A percentile compares a stretch with the other conserved stretches of the same genome.
These are phyloP conservation scores for Cryptococcus depauperatus DNA, from an alignment of 1,284 basidiomycete species.

Conservation along the genomic window DNA sequence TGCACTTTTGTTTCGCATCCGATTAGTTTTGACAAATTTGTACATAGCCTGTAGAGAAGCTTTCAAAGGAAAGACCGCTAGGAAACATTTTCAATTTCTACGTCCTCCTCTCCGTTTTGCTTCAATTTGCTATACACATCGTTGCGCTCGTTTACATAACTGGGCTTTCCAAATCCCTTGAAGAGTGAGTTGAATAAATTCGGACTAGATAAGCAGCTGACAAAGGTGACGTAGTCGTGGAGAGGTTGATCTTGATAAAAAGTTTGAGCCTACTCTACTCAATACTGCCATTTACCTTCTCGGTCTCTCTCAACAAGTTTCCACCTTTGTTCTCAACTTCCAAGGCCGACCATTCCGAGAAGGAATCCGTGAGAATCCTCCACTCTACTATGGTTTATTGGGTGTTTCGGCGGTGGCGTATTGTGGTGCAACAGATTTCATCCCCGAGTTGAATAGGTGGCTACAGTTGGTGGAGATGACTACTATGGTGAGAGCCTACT, in stretches of 20 bases:
- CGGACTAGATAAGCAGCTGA: slow-evolving; percentile 54
- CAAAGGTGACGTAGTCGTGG: slow-evolving; percentile 54
- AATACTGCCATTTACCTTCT: slow-evolving; percentile 93
- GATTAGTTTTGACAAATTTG: neutral
- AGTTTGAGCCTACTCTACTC: slow-evolving; percentile 83
- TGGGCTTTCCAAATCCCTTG: slow-evolving; percentile 62
- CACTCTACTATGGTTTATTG: slow-evolving; percentile 82
- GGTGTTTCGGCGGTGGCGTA: slow-evolving; percentile 82
- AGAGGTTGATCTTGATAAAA: slow-evolving; percentile 80
- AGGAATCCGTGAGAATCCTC: slow-evolving; percentile 84
- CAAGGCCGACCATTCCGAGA: slow-evolving; percentile 95
- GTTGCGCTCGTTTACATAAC: slow-evolving; percentile 83
- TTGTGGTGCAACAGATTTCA: slow-evolving; percentile 83
- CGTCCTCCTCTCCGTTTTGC: slow-evolving; percentile 75
- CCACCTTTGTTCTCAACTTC: slow-evolving; percentile 94
- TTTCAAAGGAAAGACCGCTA: slow-evolving; percentile 80
- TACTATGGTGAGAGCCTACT: slow-evolving; percentile 51
- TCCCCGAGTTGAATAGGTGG: slow-evolving; percentile 94
- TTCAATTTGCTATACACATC: slow-evolving; percentile 89
- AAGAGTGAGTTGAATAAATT: slow-evolving; percentile 55
- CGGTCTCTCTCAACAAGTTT: slow-evolving; percentile 88
- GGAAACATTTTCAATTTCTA: slow-evolving; percentile 95
- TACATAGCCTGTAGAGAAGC: slow-evolving; percentile 77
- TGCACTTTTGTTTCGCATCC: neutral
- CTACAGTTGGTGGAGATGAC: slow-evolving; percentile 94